Conservation (phyloP, 2,329 filamentous ascomycete genomes). For the Dactylella cylindrospora region DNA sequence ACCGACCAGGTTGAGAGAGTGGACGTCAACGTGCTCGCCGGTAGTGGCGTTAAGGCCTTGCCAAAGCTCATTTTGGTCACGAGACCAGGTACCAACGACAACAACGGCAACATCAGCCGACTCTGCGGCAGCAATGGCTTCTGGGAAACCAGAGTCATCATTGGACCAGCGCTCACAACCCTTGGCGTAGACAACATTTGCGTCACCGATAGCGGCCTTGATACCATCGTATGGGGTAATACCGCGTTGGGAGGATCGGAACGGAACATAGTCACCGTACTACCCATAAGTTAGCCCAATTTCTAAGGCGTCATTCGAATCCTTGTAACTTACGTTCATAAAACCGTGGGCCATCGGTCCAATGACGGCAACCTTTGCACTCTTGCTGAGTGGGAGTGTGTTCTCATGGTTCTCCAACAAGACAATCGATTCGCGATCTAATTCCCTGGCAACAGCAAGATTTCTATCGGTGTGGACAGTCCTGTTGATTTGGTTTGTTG, state of each 20-base stretch:
- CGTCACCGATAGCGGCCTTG: constrained; percentile 60
- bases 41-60: constrained; percentile 70
- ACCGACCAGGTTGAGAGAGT: constrained; percentile 66
- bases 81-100: constrained; percentile 73
- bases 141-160: constrained; percentile 67
- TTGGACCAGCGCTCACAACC: constrained; percentile 73
- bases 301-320: constrained; percentile 10
- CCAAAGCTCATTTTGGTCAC: constrained; percentile 73
- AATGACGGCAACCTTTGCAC: constrained; percentile 69
- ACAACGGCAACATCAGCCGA: constrained; percentile 71
- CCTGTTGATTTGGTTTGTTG: constrained; percentile 59
- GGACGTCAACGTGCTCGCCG: constrained; percentile 70
- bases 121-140: constrained; percentile 66
- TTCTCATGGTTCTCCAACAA: constrained; percentile 62
- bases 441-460: constrained; percentile 62
- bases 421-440: constrained; percentile 66
- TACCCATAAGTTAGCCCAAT: no score
- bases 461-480: constrained; percentile 65
- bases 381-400: constrained; percentile 56
- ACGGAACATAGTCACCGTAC: constrained; percentile 74
- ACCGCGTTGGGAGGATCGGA: constrained; percentile 64
- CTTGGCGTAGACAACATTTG: constrained; percentile 64
- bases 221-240: constrained; percentile 72
- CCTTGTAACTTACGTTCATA: constrained; percentile 62
- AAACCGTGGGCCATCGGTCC: constrained; percentile 73